A percentile compares a stretch with the other conserved stretches of the same genome.
phyloP scores from a whole-genome alignment of 2,329 filamentous ascomycete species.

The Paecilomyces formosus region DNA sequence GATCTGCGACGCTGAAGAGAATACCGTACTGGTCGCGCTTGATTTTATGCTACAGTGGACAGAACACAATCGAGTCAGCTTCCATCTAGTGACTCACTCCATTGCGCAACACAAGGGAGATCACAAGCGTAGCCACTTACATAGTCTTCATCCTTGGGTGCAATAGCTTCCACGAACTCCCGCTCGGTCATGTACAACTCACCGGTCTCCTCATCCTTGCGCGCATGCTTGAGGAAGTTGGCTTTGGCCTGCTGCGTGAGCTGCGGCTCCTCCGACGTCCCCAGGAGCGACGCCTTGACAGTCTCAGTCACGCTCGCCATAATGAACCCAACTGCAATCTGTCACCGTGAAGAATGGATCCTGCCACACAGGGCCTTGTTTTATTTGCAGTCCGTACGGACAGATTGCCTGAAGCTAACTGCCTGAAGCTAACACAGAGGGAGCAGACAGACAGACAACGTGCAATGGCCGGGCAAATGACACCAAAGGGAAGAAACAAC shows the following conservation, averaged over 20 bases:
- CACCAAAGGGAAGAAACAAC: background rate
- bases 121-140: constrained; percentile 49
- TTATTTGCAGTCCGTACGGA: background rate
- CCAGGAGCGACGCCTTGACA: constrained; percentile 74
- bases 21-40: constrained; percentile 91
- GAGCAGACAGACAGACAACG: background rate
- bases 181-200: constrained; percentile 74
- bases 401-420: background rate
- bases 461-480: background rate
- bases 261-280: constrained; percentile 50
- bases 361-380: background rate
- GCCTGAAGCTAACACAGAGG: background rate
- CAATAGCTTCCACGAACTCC: constrained; percentile 88
- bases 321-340: constrained; percentile 8
- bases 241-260: constrained; percentile 68
- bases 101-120: background rate
- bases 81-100: constrained; percentile 1
- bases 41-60: constrained; percentile 75
- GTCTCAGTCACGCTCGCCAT: constrained; percentile 55
- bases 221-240: constrained; percentile 68
- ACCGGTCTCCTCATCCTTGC: constrained; percentile 65
- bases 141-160: constrained; percentile 80
- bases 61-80: constrained; percentile 11
- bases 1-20: constrained; percentile 86
- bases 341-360: background rate